Percentiles rank a stretch among this genome's conserved stretches.
Conservation (phyloP, 345 rosid genomes). For the Firmiana major region DNA sequence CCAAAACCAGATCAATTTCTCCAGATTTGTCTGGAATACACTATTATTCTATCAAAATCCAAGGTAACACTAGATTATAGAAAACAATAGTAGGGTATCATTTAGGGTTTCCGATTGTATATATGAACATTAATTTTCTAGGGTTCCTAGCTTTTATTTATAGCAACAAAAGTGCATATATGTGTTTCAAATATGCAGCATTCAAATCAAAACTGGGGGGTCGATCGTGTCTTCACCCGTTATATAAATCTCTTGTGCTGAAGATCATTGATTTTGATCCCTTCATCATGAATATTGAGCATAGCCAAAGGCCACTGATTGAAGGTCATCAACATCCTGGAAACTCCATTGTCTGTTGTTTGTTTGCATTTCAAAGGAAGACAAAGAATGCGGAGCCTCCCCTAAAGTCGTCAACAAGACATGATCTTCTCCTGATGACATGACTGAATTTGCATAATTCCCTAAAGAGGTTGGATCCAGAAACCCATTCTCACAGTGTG, state of each 20-base stretch:
- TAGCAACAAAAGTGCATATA: conserved; percentile 35
- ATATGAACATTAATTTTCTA: conserved; percentile 22
- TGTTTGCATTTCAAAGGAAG: conserved; percentile 44
- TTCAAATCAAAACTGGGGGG: conserved; percentile 34
- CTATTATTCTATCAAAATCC: conserved; percentile 21
- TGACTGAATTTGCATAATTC: conserved; percentile 39
- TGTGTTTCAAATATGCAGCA: conserved; percentile 31
- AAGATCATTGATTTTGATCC: not conserved
- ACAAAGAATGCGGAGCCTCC: conserved; percentile 45
- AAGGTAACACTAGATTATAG: conserved; percentile 30
- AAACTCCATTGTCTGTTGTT: conserved; percentile 49
- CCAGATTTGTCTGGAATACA: conserved; percentile 16
- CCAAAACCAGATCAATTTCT: conserved; percentile 20
- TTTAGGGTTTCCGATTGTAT: conserved; percentile 33
- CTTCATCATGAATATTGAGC: conserved; percentile 37
- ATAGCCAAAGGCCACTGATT: conserved; percentile 57
- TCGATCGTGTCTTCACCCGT: conserved; percentile 28
- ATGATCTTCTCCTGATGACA: conserved; percentile 34
- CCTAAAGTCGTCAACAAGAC: conserved; percentile 45
- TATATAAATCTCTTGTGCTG: conserved; percentile 4
- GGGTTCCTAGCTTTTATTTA: conserved; percentile 49
- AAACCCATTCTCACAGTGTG: conserved; percentile 29
- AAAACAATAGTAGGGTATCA: conserved; percentile 20
- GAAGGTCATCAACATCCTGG: conserved; percentile 64
- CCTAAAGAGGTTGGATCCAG: conserved; percentile 33